phyloP scores from a whole-genome alignment of 176 grass and related monocot genomes.

The Calamus simplicifolius region DNA sequence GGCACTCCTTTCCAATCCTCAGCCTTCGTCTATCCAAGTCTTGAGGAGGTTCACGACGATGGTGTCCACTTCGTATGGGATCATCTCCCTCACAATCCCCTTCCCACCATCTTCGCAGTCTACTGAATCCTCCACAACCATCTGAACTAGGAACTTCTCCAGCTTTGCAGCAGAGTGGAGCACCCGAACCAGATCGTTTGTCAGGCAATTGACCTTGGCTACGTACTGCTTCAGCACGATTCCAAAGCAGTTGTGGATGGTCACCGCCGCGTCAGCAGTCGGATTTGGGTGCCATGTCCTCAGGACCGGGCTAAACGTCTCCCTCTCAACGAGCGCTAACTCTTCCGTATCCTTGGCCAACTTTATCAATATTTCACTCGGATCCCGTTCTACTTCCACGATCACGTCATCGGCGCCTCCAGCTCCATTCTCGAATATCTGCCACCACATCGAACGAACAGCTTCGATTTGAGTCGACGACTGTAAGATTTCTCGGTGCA shows the following conservation, averaged over 20 bases:
- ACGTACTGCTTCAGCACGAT: constrained; percentile 68
- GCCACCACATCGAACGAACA: neutral
- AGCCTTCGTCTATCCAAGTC: constrained; percentile 86
- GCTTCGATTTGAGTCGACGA: neutral
- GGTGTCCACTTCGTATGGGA: constrained; percentile 74
- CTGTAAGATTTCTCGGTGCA: neutral
- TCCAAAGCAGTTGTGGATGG: constrained; percentile 80
- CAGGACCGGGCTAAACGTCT: constrained; percentile 62
- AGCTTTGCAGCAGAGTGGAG: constrained; percentile 62
- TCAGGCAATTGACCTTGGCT: constrained; percentile 40
- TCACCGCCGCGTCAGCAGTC: constrained; percentile 41
- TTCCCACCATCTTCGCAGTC: constrained; percentile 61
- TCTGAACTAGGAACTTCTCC: constrained; percentile 74
- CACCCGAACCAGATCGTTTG: constrained; percentile 74
- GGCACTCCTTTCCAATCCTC: constrained; percentile 52
- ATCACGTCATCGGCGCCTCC: constrained; percentile 38
- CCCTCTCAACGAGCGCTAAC: constrained; percentile 47
- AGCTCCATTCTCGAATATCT: constrained; percentile 65
- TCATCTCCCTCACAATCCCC: constrained; percentile 66
- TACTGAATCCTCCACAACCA: constrained; percentile 58
- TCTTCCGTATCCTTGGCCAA: constrained; percentile 67
- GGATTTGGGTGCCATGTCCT: constrained; percentile 61
- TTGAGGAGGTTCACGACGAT: constrained; percentile 68
- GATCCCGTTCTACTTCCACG: constrained; percentile 43
- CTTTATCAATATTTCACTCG: constrained; percentile 38